Evolutionary conservation across 768 basidiomycete species (phyloP).

Genomic region (Chalciporus pseudorubinellus): DNA sequence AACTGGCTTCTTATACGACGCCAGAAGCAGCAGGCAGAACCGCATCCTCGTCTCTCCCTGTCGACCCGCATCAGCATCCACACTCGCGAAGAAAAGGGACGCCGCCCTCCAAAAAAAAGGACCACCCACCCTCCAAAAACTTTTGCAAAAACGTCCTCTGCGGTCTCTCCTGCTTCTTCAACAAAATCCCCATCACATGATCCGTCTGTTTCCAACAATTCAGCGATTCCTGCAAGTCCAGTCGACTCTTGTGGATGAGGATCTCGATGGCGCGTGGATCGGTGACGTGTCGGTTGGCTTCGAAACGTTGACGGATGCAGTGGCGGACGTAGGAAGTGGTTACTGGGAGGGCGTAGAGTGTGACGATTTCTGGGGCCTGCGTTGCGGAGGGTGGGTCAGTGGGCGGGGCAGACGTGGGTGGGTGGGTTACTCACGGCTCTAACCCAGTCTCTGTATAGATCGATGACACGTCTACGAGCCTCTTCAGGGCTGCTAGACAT

Average conservation of each 20-base stretch:
- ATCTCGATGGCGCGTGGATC: slow-evolving; percentile 84
- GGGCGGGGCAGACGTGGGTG: not conserved
- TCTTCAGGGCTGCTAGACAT: slow-evolving; percentile 57
- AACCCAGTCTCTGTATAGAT: slow-evolving; percentile 92
- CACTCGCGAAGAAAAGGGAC: not conserved
- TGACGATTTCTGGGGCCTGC: slow-evolving; percentile 89
- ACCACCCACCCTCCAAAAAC: slow-evolving; percentile 73
- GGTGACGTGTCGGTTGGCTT: slow-evolving; percentile 77
- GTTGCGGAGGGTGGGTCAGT: not conserved
- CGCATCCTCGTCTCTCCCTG: slow-evolving; percentile 76
- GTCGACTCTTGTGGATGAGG: slow-evolving; percentile 76
- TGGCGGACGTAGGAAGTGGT: slow-evolving; percentile 77
- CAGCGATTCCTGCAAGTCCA: slow-evolving; percentile 92
- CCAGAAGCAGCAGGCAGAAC: slow-evolving; percentile 64
- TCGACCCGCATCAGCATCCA: not conserved
- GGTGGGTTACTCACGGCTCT: slow-evolving; percentile 64
- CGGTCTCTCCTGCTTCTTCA: slow-evolving; percentile 47
- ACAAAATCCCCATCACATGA: slow-evolving; percentile 70
- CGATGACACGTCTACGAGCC: slow-evolving; percentile 63
- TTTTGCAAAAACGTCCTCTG: slow-evolving; percentile 72
- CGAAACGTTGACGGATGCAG: slow-evolving; percentile 82
- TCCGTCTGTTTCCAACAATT: slow-evolving; percentile 92
- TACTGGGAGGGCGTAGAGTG: slow-evolving; percentile 77
- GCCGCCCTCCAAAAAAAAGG: not conserved
- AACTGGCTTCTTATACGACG: slow-evolving; percentile 20